These are phyloP conservation scores for Diplodia corticola DNA, from an alignment of 2,329 filamentous ascomycete species.

Conservation along the genomic window DNA sequence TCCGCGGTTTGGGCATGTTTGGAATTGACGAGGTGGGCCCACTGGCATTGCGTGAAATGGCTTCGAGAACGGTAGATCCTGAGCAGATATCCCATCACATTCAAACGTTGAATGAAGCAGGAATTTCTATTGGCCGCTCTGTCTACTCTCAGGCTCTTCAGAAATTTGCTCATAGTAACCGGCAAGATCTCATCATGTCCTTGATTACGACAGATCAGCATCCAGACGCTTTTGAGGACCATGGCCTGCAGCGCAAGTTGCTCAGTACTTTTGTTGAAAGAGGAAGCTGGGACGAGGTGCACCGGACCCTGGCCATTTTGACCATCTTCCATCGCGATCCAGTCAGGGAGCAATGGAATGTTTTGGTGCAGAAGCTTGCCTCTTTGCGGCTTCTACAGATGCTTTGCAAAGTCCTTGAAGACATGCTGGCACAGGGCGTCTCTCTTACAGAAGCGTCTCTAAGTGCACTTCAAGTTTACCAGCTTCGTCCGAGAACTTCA, in stretches of 20 bases:
- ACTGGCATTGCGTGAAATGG: conserved; percentile 74
- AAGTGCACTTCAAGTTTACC: conserved; percentile 42
- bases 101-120: conserved; percentile 59
- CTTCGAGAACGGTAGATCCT: conserved; percentile 60
- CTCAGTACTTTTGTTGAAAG: conserved; percentile 54
- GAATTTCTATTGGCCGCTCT: conserved; percentile 63
- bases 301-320: conserved; percentile 58
- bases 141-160: conserved; percentile 67
- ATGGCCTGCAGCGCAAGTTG: conserved; percentile 54
- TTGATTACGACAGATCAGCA: conserved; percentile 63
- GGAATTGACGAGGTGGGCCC: conserved; percentile 73
- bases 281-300: conserved; percentile 54
- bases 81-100: conserved; percentile 61
- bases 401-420: conserved; percentile 43
- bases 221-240: conserved; percentile 62
- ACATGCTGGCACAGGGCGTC: conserved; percentile 51
- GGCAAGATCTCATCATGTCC: conserved; percentile 54
- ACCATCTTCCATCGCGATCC: conserved; percentile 44
- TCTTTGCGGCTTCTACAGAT: conserved; percentile 37
- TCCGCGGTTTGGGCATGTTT: conserved; percentile 68
- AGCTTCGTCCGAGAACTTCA: not conserved
- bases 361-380: conserved; percentile 39
- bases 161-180: conserved; percentile 60
- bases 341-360: conserved; percentile 48
- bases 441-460: conserved; percentile 48